phyloP scores from a whole-genome alignment of 2,329 filamentous ascomycete species.

The Bipolaris cookei region DNA sequence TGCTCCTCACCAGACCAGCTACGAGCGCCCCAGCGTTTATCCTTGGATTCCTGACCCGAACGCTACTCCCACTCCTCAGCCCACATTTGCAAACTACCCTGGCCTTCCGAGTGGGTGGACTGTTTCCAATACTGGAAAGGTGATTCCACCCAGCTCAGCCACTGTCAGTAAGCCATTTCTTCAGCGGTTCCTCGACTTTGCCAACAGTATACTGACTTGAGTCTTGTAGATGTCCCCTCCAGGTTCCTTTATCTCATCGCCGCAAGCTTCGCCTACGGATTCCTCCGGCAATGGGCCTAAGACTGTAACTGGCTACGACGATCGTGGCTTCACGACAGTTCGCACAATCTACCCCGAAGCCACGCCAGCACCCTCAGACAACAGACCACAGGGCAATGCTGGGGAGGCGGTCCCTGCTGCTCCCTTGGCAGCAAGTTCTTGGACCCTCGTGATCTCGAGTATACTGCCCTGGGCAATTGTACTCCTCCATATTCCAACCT shows the following conservation, averaged over 20 bases:
- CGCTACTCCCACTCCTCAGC: constrained; percentile 57
- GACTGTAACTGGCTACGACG: constrained; percentile 54
- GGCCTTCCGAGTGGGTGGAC: constrained; percentile 81
- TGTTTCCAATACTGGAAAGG: constrained; percentile 78
- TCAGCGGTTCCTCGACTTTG: constrained; percentile 10
- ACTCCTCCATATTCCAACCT: constrained; percentile 10
- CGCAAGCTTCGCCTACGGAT: constrained; percentile 47
- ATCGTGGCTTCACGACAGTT: constrained; percentile 59
- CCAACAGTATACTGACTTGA: constrained; percentile 22
- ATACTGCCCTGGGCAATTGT: constrained; percentile 13
- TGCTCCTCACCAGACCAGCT: constrained; percentile 65
- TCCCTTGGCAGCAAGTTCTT: constrained; percentile 7
- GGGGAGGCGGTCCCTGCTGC: constrained; percentile 13
- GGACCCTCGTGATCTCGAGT: constrained; percentile 3
- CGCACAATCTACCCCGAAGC: constrained; percentile 41
- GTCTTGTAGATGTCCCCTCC: constrained; percentile 57
- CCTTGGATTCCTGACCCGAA: constrained; percentile 69
- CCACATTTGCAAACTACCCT: constrained; percentile 55
- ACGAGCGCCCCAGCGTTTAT: constrained; percentile 51
- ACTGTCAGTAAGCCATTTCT: constrained; percentile 65
- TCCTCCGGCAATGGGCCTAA: constrained; percentile 39
- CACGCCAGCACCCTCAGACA: constrained; percentile 12
- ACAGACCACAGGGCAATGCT: constrained; percentile 18
- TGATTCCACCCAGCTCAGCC: constrained; percentile 73
- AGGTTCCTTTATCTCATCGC: constrained; percentile 60